A percentile compares a stretch with the other conserved stretches of the same genome.
Evolutionary conservation across 2,329 filamentous ascomycete genomes (phyloP).

Genomic region (Neopestalotiopsis sp.): DNA sequence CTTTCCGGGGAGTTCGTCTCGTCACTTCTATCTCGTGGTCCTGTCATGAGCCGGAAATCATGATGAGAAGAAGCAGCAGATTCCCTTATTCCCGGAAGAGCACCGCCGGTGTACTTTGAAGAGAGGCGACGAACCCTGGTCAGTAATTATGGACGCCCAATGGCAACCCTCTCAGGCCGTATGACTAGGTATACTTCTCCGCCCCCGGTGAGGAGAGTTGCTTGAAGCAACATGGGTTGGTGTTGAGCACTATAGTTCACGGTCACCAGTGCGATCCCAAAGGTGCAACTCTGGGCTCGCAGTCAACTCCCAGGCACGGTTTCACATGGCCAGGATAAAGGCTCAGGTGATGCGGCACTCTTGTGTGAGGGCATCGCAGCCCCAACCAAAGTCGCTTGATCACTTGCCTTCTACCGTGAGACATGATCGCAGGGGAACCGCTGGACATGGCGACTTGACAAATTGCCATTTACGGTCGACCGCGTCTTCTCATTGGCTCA

Average conservation of each 20-base stretch:
- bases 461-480: conserved; percentile 17
- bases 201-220: background rate
- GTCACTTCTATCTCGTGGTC: background rate
- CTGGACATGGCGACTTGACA: background rate
- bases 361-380: background rate
- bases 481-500: conserved; percentile 6
- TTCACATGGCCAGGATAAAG: background rate
- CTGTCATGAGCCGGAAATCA: background rate
- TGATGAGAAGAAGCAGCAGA: background rate
- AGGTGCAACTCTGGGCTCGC: background rate
- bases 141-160: background rate
- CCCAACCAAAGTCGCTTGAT: background rate
- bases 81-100: background rate
- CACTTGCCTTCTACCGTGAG: background rate
- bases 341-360: background rate
- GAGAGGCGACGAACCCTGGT: background rate
- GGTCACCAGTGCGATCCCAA: background rate
- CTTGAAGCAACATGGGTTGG: background rate
- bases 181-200: background rate
- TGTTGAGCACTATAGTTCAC: background rate
- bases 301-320: background rate
- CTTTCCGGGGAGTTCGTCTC: too few relatives aligned
- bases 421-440: background rate
- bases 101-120: background rate
- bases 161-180: background rate